Base-by-base conservation (phyloP, 2,329 filamentous ascomycete genomes). In the Fusarium chaquense region DNA sequence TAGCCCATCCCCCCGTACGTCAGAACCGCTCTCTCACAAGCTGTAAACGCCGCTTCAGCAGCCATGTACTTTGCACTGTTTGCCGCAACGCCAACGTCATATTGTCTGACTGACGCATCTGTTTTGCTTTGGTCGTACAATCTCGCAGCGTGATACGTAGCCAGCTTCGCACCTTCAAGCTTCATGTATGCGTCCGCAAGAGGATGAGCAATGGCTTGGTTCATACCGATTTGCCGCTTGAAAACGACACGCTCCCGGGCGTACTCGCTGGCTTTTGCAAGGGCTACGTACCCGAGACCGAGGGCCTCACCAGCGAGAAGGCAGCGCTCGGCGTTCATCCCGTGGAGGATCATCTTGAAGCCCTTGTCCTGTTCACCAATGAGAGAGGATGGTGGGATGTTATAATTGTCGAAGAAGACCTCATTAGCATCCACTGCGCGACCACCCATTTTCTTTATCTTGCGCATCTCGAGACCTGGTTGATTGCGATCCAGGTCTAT, bases 361-460 rank as follows among this genome's bases (percentile, higher is more conserved):
- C 93, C 93, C 60, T 92, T 85, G 7, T 90, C 89, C 77, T 96
- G 91, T 33, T 86, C 76, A 1, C 93, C 93, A 43, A 97, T 87
- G 0, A 95, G 81, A 0, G 88, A 83, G 41, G 88, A 83, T 0
- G 84, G 84, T 0, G 90, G 87, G 16, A 96, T 87, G 6, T 79
- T 77, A 77, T 94, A 97, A 70, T 90, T 87, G 77, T 96, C 92
- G 76, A 97, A 96, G 78, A 97, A 97, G 2, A 97, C 90, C 76
- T 96, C 92, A 71, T 97, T 97, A 1, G 93, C 92, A 73, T 96
- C 93, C 2, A 97, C 89, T 0, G 92, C 92, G 15, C 92, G 83
- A 0, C 92, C 91, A 11, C 93, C 93, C 92, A 97, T 96, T 78
- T 97, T 97, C 78, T 87, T 89, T 72, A 97, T 97, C 75, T 82